phyloP scores from a whole-genome alignment of 352 stramenopile species.

The Plasmopara halstedii region DNA sequence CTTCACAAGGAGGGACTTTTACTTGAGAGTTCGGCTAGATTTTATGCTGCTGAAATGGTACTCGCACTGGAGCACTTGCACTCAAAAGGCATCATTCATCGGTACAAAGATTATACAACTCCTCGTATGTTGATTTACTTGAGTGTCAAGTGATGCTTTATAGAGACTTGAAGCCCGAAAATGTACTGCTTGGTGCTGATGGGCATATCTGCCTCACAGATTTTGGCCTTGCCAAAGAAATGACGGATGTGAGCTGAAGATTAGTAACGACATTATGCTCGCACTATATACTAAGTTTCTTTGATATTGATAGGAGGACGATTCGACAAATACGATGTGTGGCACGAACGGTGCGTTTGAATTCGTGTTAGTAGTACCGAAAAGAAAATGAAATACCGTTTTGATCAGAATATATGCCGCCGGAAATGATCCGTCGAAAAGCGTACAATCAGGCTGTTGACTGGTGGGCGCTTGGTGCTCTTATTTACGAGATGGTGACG shows the following conservation, averaged over 20 bases:
- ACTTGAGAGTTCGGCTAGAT: slow-evolving; percentile 62
- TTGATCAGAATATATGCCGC: slow-evolving; percentile 75
- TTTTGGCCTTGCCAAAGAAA: slow-evolving; percentile 81
- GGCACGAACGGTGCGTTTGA: slow-evolving; percentile 53
- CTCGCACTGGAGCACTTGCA: slow-evolving; percentile 75
- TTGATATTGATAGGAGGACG: slow-evolving; percentile 37
- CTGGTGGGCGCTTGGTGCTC: slow-evolving; percentile 74
- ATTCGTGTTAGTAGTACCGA: background rate
- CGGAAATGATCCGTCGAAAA: slow-evolving; percentile 80
- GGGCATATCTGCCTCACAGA: slow-evolving; percentile 82
- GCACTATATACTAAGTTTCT: slow-evolving; percentile 7
- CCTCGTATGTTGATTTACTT: background rate
- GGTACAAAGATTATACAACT: slow-evolving; percentile 14
- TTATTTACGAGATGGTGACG: slow-evolving; percentile 86
- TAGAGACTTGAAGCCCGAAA: slow-evolving; percentile 81
- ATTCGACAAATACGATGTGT: slow-evolving; percentile 77
- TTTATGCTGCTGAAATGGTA: slow-evolving; percentile 82
- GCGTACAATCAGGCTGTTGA: slow-evolving; percentile 83
- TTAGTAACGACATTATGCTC: background rate
- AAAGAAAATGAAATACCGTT: background rate
- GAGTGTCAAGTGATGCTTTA: background rate
- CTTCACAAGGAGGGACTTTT: slow-evolving; percentile 55
- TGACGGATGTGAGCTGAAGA: slow-evolving; percentile 39
- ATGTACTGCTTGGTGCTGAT: slow-evolving; percentile 69
- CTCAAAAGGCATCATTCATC: slow-evolving; percentile 69